Evolutionary conservation across 2,329 filamentous ascomycete genomes (phyloP).

Genomic region (Sporothrix mexicana): DNA sequence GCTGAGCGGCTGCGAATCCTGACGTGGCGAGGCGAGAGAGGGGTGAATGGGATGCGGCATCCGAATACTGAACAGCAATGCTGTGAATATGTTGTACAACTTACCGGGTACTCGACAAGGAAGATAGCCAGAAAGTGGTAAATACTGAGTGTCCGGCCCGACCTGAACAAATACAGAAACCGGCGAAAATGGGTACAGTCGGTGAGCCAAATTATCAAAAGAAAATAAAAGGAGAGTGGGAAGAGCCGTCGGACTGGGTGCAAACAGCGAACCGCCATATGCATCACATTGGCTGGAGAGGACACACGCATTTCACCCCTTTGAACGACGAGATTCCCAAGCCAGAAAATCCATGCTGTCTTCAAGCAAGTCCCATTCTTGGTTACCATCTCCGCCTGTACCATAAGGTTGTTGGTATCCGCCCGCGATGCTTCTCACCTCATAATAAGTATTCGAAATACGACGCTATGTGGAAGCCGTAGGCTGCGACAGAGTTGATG

Average conservation of each 20-base stretch:
- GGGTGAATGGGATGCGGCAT: neutral
- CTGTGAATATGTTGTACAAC: neutral
- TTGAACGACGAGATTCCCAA: neutral
- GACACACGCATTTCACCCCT: no score
- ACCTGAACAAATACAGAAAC: neutral
- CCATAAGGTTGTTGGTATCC: neutral
- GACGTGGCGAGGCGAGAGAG: neutral
- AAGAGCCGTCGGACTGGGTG: neutral
- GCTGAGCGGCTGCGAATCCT: neutral
- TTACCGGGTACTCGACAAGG: neutral
- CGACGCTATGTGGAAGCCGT: no score
- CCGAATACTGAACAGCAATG: neutral
- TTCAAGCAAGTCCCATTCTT: neutral
- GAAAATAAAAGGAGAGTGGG: neutral
- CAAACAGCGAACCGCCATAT: neutral
- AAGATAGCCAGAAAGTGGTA: no score
- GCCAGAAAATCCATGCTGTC: neutral
- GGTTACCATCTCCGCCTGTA: neutral
- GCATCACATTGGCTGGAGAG: neutral
- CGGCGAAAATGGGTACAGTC: neutral
- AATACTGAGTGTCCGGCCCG: neutral
- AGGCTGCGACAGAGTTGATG: no score
- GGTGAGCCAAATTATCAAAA: conserved; percentile 1
- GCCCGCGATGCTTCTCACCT: neutral
- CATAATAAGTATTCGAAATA: no score